Conservation (phyloP, 2,329 filamentous ascomycete genomes). For the Pseudopyricularia javanii region DNA sequence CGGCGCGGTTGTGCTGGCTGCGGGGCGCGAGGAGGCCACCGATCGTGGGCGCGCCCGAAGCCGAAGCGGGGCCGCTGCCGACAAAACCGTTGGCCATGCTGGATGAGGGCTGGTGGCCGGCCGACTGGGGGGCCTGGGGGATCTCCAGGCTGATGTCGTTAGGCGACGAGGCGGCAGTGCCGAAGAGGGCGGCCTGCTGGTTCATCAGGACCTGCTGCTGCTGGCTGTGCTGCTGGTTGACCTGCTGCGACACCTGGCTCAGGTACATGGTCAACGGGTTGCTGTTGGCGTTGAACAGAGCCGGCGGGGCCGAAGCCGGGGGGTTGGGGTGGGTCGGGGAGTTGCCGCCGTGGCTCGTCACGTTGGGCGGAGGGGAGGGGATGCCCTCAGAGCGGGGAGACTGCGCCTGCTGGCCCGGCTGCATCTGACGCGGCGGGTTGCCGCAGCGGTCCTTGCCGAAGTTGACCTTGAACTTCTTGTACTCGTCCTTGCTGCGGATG, state of each 20-base stretch:
- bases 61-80: slow-evolving; percentile 20
- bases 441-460: slow-evolving; percentile 98
- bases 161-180: slow-evolving; percentile 50
- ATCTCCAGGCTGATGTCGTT: slow-evolving; percentile 44
- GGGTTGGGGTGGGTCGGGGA: slow-evolving; percentile 34
- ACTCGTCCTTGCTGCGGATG: slow-evolving; percentile 86
- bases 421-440: slow-evolving; percentile 83
- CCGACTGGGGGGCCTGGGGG: slow-evolving; percentile 43
- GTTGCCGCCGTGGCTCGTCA: slow-evolving; percentile 40
- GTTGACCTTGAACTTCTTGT: slow-evolving; percentile 98
- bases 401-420: slow-evolving; percentile 39
- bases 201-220: slow-evolving; percentile 59
- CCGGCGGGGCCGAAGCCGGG: slow-evolving; percentile 55
- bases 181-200: slow-evolving; percentile 74
- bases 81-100: slow-evolving; percentile 54
- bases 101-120: slow-evolving; percentile 52
- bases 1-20: slow-evolving; percentile 62
- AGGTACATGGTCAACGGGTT: slow-evolving; percentile 93
- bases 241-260: slow-evolving; percentile 65
- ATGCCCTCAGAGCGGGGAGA: slow-evolving; percentile 54
- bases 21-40: slow-evolving; percentile 66
- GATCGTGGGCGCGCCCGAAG: slow-evolving; percentile 48
- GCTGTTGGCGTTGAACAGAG: slow-evolving; percentile 68
- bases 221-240: slow-evolving; percentile 62
- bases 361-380: slow-evolving; percentile 44